Evolutionary conservation across 805 yeast genomes (phyloP).

Genomic region (Saturnispora kantuleensis): DNA sequence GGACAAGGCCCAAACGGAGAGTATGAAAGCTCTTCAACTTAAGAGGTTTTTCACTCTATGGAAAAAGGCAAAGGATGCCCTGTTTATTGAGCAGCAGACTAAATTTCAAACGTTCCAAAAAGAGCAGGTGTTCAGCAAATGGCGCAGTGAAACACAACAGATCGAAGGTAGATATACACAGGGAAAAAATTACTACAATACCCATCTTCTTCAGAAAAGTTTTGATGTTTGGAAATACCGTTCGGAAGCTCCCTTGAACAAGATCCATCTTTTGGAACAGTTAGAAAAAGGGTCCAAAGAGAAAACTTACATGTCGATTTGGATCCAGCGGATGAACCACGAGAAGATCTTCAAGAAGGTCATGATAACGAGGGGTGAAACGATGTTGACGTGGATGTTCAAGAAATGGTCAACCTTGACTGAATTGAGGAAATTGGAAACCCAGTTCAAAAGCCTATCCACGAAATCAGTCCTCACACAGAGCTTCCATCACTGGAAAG

Average conservation of each 20-base stretch:
- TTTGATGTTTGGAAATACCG: background rate
- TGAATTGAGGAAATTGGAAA: background rate
- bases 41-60: background rate
- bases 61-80: constrained; percentile 4
- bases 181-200: background rate
- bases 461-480: background rate
- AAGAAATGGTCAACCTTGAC: background rate
- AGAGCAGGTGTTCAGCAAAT: background rate
- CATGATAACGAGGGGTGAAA: background rate
- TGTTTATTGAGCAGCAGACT: background rate
- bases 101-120: background rate
- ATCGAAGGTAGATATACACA: background rate
- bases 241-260: background rate
- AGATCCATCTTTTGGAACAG: background rate
- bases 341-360: background rate
- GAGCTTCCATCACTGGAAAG: constrained; percentile 3
- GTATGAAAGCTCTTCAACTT: background rate
- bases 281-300: background rate
- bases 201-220: background rate
- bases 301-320: background rate
- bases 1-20: background rate
- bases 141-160: constrained; percentile 1
- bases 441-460: background rate
- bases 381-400: constrained; percentile 4
- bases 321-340: background rate